phyloP scores from a whole-genome alignment of 2,329 filamentous ascomycete genomes.

The Pezicula carpinea region DNA sequence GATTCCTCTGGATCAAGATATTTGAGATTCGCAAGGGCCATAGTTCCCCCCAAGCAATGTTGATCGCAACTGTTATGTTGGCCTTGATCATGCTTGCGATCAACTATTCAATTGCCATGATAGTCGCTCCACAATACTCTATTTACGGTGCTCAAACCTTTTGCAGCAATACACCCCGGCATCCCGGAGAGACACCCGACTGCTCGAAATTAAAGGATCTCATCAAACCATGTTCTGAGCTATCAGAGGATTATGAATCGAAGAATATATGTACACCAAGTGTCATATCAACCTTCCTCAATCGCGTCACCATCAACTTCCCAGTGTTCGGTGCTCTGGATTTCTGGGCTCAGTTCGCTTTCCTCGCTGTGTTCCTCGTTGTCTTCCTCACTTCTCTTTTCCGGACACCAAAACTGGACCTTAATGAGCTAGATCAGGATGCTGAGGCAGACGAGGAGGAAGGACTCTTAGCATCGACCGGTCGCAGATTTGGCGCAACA shows the following conservation, averaged over 20 bases:
- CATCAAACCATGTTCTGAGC: constrained; percentile 78
- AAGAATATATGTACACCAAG: constrained; percentile 83
- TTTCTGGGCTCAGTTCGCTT: constrained; percentile 95
- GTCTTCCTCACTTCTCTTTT: constrained; percentile 77
- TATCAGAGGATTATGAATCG: constrained; percentile 64
- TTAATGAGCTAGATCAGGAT: constrained; percentile 79
- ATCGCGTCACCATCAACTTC: constrained; percentile 88
- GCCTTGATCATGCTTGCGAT: constrained; percentile 85
- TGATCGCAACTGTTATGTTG: constrained; percentile 86
- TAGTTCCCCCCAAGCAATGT: constrained; percentile 85
- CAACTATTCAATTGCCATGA: constrained; percentile 89
- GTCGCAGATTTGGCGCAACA: constrained; percentile 75
- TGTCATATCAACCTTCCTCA: constrained; percentile 87
- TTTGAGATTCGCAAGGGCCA: constrained; percentile 88
- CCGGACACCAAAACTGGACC: constrained; percentile 71
- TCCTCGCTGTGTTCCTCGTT: constrained; percentile 77
- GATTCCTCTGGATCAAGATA: constrained; percentile 91
- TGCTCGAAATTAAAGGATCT: constrained; percentile 68
- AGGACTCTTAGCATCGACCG: constrained; percentile 78
- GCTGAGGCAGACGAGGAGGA: constrained; percentile 92
- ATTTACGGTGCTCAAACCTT: constrained; percentile 93
- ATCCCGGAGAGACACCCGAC: constrained; percentile 64
- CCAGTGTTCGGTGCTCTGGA: constrained; percentile 89
- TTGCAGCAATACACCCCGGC: constrained; percentile 66
- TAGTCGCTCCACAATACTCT: constrained; percentile 93